Percentiles rank a stretch among this genome's conserved stretches.
These are phyloP conservation scores for Leishmania lainsoni DNA, from an alignment of 208 protist genomes.

Conservation along the genomic window DNA sequence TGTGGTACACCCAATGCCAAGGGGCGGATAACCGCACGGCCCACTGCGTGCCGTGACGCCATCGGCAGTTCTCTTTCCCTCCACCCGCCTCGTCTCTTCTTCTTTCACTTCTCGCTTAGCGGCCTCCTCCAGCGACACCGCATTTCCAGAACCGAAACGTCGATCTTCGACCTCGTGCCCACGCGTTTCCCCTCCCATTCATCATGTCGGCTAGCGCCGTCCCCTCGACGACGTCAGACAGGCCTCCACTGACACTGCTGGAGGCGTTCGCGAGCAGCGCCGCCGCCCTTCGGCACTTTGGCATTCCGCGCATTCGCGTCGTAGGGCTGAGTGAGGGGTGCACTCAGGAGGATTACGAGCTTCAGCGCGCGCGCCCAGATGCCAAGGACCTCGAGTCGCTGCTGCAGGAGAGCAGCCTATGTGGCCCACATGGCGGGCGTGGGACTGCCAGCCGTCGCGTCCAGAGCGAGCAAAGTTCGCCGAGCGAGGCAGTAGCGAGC, in stretches of 20 bases:
- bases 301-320: constrained; percentile 72
- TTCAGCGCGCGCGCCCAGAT: constrained; percentile 13
- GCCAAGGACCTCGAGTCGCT: constrained; percentile 35
- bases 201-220: constrained; percentile 3
- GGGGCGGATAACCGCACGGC: too few relatives aligned
- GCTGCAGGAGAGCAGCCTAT: constrained; percentile 29
- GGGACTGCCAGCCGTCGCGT: constrained; percentile 19
- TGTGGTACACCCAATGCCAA: background rate
- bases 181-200: background rate
- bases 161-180: background rate
- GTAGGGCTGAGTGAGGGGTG: constrained; percentile 59
- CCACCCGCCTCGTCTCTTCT: background rate
- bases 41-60: background rate
- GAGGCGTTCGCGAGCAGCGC: constrained; percentile 72
- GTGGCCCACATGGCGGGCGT: constrained; percentile 9
- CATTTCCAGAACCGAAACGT: too few relatives aligned
- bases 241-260: constrained; percentile 38
- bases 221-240: background rate
- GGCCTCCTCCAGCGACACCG: background rate
- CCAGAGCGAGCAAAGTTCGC: constrained; percentile 8
- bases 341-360: constrained; percentile 20
- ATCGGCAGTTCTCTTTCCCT: background rate
- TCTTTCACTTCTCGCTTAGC: background rate
- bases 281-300: constrained; percentile 65
- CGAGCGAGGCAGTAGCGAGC: constrained; percentile 7